Evolutionary conservation across 2,329 filamentous ascomycete species (phyloP).

Genomic region (Zymoseptoria crescenta): DNA sequence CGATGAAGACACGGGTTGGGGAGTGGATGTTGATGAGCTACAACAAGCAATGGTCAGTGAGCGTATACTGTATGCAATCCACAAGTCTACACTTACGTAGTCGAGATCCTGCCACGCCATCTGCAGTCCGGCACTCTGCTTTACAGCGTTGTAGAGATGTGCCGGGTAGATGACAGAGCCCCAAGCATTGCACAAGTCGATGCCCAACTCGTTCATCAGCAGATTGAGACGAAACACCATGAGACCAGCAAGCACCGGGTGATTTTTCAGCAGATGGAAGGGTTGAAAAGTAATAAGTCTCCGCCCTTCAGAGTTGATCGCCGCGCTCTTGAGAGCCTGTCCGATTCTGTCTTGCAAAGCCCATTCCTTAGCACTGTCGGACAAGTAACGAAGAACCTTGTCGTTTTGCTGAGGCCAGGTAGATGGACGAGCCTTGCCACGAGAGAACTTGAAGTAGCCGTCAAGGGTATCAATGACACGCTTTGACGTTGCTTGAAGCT

Average conservation of each 20-base stretch:
- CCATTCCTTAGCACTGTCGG: slow-evolving; percentile 1
- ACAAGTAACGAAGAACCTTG: not conserved
- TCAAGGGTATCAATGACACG: not conserved
- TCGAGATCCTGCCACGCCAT: slow-evolving; percentile 5
- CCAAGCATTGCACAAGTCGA: slow-evolving; percentile 3
- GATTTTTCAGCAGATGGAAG: not conserved
- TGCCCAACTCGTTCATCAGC: slow-evolving; percentile 1
- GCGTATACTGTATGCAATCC: no score
- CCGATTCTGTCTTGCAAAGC: not conserved
- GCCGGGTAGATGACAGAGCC: slow-evolving; percentile 2
- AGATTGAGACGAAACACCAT: slow-evolving; percentile 1
- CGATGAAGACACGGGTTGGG: slow-evolving; percentile 2
- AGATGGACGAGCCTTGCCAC: not conserved
- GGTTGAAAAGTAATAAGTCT: not conserved
- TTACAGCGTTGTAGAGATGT: slow-evolving; percentile 2
- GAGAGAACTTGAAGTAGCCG: slow-evolving; percentile 2
- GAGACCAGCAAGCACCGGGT: slow-evolving; percentile 3
- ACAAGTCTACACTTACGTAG: not conserved
- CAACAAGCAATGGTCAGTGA: no score
- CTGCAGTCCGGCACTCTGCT: slow-evolving; percentile 1
- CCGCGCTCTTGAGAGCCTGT: not conserved
- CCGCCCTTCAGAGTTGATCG: not conserved
- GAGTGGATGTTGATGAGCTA: not conserved
- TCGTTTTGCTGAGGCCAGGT: slow-evolving; percentile 1
- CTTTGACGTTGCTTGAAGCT: not conserved